Base-by-base conservation (phyloP, 345 rosid genomes). In the Jatropha curcas region DNA sequence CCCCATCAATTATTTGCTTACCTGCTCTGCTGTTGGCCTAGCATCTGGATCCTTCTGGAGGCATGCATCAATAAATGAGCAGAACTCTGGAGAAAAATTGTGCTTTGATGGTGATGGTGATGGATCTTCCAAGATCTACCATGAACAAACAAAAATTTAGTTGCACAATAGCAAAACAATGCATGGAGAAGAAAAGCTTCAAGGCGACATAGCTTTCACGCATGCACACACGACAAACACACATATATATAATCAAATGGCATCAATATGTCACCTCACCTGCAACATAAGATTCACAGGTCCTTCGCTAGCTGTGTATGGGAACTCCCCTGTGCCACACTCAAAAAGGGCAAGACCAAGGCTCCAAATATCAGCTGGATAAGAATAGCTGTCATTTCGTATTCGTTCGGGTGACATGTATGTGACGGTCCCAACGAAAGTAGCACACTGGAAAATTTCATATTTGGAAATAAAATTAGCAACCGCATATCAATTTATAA, bases 351-450 rank as follows among this genome's bases (percentile, higher is more conserved):
- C 94, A 37, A 94, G 97, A 77, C 98, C 98, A 27, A 94, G 89
- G 84, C 97, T 92, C 97, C 98, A 94, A 66, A 94, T 90, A 85
- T 94, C 98, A 60, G 98, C 97, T 17, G 97, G 97, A 85, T 88
- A 92, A 52, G 98, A 94, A 80, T 94, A 94, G 77, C 86, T 73
- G 51, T 86, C 93, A 70, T 88, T 92, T 73, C 89, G 85, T 35
- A 94, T 92, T 70, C 97, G 86, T 82, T 94, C 98, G 0, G 98
- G 98, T 31, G 97, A 94, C 98, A 94, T 92, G 81, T 94, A 92
- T n/a, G 98, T 94, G 65, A 94, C 98, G 41, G 97, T 94, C 78
- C 98, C 98, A 71, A 92, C 97, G 83, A 90, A 94, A 35, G 98
- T 94, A 69, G 98, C 98, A 85, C 98, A 94, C 98, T 86, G 79